Evolutionary conservation across 768 basidiomycete genomes (phyloP), one percentile per base, ranked within the genome.

Genomic region (Tricholoma saponaceum): DNA sequence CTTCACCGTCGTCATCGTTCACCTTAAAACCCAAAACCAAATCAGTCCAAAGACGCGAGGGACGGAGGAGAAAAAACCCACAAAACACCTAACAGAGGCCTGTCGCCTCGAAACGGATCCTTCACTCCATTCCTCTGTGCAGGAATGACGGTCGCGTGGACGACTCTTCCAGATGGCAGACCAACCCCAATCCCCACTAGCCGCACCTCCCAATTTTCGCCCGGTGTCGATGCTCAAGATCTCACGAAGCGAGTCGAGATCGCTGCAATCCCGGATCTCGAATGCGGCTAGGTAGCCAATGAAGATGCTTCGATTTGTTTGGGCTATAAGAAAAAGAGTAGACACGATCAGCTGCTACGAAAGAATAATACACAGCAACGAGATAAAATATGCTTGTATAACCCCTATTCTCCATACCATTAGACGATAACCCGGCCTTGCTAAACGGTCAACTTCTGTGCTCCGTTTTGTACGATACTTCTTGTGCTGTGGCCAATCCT

Each of bases 241-340:
- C 62, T 89, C 86, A 62, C 54, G 52, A 0, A 74, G 60, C 0
- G 66, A 62, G 2, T 71, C 79, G 10, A 87, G 67, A 58, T 80
- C 74, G 13, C 79, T 75, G 62, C 81, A 82, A 61, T 87, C 84
- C 85, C 85, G 87, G 20, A 85, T 73, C 64, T 86, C 82, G 46
- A 87, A 63, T 5, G 82, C 80, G 13, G 72, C 28, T 30, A 30
- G 28, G 28, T n/a, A 30, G 28, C 28, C 28, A 30, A 30, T 30
- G 28, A 30, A 30, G 4, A 30, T 30, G 28, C n/a, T n/a, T n/a
- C n/a, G n/a, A n/a, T n/a, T n/a, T n/a, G n/a, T n/a, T n/a, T n/a
- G n/a, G n/a, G n/a, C n/a, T n/a, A n/a, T n/a, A n/a, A n/a, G n/a
- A n/a, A n/a, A n/a, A n/a, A n/a, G n/a, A n/a, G n/a, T n/a, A n/a